A percentile compares a stretch with the other conserved stretches of the same genome.
Evolutionary conservation across 805 yeast genomes (phyloP).

Genomic region (Yarrowia sp.): DNA sequence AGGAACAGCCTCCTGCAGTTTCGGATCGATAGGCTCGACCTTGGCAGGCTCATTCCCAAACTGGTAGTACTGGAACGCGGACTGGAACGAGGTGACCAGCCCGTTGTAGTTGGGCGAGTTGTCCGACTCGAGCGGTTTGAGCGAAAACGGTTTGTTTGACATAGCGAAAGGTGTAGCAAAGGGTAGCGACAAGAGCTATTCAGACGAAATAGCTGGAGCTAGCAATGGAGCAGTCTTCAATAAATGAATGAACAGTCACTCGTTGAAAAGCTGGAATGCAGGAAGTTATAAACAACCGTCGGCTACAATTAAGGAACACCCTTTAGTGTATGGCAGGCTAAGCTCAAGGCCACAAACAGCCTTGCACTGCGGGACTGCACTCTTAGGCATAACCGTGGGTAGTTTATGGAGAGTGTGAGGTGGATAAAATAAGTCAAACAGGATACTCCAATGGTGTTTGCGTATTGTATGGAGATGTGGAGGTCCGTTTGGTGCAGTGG

Average conservation of each 20-base stretch:
- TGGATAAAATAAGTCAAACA: no score
- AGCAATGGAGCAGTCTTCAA: no score
- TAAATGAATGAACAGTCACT: no score
- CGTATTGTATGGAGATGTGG: neutral
- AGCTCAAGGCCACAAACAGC: neutral
- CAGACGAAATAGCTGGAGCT: no score
- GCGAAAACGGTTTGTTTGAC: constrained; percentile 19
- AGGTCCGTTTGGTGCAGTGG: neutral
- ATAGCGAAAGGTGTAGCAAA: neutral
- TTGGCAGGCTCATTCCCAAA: constrained; percentile 1
- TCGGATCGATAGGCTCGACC: constrained; percentile 9
- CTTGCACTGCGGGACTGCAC: neutral
- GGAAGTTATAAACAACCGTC: neutral
- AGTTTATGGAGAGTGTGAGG: neutral
- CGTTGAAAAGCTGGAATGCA: neutral
- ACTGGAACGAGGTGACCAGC: neutral
- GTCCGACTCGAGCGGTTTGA: constrained; percentile 1
- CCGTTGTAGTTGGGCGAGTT: neutral
- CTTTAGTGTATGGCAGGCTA: constrained; percentile 11
- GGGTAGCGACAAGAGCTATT: no score
- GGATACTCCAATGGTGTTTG: no score
- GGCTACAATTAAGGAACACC: neutral
- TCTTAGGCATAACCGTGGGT: constrained; percentile 12
- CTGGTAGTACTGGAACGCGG: constrained; percentile 21
- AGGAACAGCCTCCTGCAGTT: neutral